Base-by-base conservation (phyloP, 139 green algal genomes). In the Closterium sp. region DNA sequence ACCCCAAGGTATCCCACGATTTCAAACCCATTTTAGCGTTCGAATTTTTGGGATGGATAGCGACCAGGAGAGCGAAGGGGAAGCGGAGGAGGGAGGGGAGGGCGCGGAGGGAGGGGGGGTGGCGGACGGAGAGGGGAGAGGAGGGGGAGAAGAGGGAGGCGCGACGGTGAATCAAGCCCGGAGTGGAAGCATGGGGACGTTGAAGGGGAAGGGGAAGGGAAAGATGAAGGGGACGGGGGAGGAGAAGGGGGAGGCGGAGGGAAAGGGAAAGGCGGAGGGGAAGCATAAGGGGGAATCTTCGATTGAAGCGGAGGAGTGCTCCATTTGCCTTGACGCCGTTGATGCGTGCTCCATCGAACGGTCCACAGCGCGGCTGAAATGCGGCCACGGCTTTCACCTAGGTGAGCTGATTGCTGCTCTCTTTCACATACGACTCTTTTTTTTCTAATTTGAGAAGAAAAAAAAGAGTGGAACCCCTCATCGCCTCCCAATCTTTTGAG, bases 361-460 rank as follows among this genome's bases (percentile, higher is more conserved):
- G 10, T 88, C 88, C 24, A 92, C 62, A 13, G 92, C 92, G 7
- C 13, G 28, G 50, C 92, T 94, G 3, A 89, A 42, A 38, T 94
- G 92, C 50, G 45, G 45, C 42, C 92, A 94, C 31, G 10, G 89
- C 28, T 94, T 94, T 30, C 92, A 94, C 38, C 42, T 94, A 27
- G 92, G 92, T 94, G 70, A 88, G 86, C 31, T 30, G 13, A 73
- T 34, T 29, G 24, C 4, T 4, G 50, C 73, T 38, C 4, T 38
- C n/a, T n/a, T n/a, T n/a, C n/a, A n/a, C n/a, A n/a, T n/a, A n/a
- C n/a, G n/a, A n/a, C n/a, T n/a, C n/a, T n/a, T n/a, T n/a, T n/a
- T n/a, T n/a, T n/a, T n/a, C n/a, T n/a, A n/a, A n/a, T n/a, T n/a
- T n/a, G n/a, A n/a, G n/a, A n/a, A n/a, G n/a, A n/a, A n/a, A n/a